These are phyloP conservation scores for Mycena chlorophos DNA, from an alignment of 768 basidiomycete species.

Conservation along the genomic window DNA sequence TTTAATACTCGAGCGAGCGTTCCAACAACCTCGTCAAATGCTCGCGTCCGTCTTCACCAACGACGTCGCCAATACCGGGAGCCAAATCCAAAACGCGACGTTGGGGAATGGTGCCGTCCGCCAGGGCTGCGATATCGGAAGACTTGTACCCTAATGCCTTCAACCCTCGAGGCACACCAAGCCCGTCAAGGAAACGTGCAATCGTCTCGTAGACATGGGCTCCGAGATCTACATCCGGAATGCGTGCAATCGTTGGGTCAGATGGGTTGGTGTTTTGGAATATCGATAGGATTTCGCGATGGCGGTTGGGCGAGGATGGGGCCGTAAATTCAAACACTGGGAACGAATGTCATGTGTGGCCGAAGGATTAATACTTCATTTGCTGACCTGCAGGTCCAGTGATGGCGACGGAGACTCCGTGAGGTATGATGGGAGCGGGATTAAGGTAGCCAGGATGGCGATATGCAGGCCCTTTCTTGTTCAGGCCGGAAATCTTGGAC, in stretches of 20 bases:
- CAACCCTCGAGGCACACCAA: constrained; percentile 85
- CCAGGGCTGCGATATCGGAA: constrained; percentile 69
- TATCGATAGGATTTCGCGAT: constrained; percentile 84
- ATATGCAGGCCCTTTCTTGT: constrained; percentile 92
- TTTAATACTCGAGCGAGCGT: constrained; percentile 73
- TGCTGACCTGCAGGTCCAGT: constrained; percentile 78
- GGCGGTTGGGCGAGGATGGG: constrained; percentile 87
- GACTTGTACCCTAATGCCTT: constrained; percentile 70
- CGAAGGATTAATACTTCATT: constrained; percentile 10
- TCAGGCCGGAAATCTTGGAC: constrained; percentile 73
- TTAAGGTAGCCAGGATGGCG: constrained; percentile 87
- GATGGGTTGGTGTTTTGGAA: constrained; percentile 68
- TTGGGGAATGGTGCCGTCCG: constrained; percentile 91
- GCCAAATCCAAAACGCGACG: constrained; percentile 90
- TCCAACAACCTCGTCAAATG: constrained; percentile 83
- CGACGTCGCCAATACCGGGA: constrained; percentile 82
- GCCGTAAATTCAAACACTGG: constrained; percentile 93
- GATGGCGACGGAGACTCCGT: constrained; percentile 88
- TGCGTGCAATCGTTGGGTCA: constrained; percentile 68
- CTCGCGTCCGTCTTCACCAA: constrained; percentile 79
- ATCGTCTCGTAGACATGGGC: constrained; percentile 81
- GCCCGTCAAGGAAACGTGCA: constrained; percentile 80
- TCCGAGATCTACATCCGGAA: constrained; percentile 81
- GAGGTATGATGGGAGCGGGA: constrained; percentile 89
- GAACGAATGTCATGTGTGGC: constrained; percentile 5